Conservation (phyloP, 2,329 filamentous ascomycete genomes). For the Exophiala sp. region DNA sequence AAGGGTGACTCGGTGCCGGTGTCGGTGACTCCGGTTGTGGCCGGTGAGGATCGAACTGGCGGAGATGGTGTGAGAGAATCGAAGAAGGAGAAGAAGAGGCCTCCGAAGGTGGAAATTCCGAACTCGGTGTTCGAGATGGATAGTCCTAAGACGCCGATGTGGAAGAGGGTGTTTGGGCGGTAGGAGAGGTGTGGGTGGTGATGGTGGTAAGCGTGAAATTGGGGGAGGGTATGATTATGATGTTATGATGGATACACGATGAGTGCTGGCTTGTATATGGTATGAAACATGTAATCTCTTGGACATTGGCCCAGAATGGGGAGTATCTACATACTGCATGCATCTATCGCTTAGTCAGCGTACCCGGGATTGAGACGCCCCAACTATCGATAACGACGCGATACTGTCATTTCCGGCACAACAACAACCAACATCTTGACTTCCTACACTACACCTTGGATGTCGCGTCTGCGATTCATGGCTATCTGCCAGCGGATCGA, state of each 20-base stretch:
- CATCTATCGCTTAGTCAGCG: too few species aligned
- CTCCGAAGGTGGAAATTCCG: slow-evolving; percentile 15
- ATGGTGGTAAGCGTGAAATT: background rate
- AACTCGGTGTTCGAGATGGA: slow-evolving; percentile 18
- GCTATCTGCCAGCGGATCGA: too few species aligned
- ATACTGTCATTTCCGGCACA: too few species aligned
- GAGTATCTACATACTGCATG: too few species aligned
- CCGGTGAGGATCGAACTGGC: background rate
- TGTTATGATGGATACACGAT: slow-evolving; percentile 1
- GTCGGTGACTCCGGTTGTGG: background rate
- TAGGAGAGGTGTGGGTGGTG: background rate
- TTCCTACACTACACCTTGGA: too few species aligned
- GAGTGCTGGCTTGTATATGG: background rate
- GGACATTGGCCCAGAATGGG: too few species aligned
- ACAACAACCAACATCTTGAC: too few species aligned
- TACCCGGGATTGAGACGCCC: too few species aligned
- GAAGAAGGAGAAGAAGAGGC: slow-evolving; percentile 9
- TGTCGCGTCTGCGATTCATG: too few species aligned
- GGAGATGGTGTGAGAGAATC: background rate
- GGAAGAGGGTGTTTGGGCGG: slow-evolving; percentile 26
- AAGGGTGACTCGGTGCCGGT: slow-evolving; percentile 9
- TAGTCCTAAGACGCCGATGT: slow-evolving; percentile 24
- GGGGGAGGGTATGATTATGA: background rate
- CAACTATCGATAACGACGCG: too few species aligned
- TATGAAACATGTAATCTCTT: too few species aligned